Evolutionary conservation across 495 filamentous ascomycete genomes (phyloP).

Genomic region (Tuber umbilicatum): DNA sequence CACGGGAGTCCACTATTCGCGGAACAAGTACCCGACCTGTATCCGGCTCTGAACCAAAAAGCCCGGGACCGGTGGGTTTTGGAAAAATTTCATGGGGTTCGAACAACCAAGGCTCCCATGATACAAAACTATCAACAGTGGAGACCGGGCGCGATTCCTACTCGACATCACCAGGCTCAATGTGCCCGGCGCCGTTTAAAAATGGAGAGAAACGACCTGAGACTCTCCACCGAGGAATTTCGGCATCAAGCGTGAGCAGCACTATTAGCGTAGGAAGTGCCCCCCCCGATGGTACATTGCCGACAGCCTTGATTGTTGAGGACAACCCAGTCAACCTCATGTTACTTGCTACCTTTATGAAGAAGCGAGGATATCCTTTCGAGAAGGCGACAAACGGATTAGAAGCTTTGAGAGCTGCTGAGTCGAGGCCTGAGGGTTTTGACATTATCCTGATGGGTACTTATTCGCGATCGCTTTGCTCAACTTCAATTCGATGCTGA

Average conservation of each 20-base stretch:
- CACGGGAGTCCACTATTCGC: not conserved
- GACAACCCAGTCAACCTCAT: slow-evolving; percentile 48
- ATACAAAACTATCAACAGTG: not conserved
- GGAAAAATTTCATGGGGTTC: not conserved
- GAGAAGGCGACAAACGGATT: slow-evolving; percentile 55
- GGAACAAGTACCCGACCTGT: not conserved
- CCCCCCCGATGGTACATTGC: not conserved
- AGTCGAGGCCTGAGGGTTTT: slow-evolving; percentile 36
- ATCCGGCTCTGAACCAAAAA: not conserved
- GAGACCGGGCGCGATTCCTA: not conserved
- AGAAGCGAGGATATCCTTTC: slow-evolving; percentile 49
- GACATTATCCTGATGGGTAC: slow-evolving; percentile 48
- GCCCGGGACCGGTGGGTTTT: not conserved
- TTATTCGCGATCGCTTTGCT: slow-evolving; percentile 1
- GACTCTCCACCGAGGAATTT: not conserved
- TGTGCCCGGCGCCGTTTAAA: not conserved
- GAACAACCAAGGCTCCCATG: not conserved
- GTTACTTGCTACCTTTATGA: slow-evolving; percentile 51
- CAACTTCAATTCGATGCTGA: slow-evolving; percentile 12
- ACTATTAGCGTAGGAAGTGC: not conserved
- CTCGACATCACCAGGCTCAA: not conserved
- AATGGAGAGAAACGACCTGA: not conserved
- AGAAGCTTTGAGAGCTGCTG: slow-evolving; percentile 53
- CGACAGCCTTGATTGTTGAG: slow-evolving; percentile 45
- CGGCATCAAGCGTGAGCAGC: not conserved